Conservation (phyloP, 2,329 filamentous ascomycete species). For the Keithomyces neogunnii region DNA sequence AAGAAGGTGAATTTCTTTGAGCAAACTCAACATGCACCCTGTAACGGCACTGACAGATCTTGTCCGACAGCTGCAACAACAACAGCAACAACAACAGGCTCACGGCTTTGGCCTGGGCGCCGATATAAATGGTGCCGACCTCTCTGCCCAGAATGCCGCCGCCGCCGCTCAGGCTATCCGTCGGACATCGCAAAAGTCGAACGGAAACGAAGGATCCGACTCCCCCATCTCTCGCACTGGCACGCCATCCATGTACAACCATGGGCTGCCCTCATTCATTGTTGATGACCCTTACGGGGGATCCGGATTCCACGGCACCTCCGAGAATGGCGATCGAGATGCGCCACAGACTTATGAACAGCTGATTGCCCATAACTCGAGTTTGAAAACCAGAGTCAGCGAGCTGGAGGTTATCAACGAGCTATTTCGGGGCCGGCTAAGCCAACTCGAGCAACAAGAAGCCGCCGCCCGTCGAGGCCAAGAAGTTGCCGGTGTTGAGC, state of each 20-base stretch:
- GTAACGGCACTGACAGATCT: no score
- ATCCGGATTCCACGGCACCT: conserved; percentile 21
- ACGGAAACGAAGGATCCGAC: conserved; percentile 66
- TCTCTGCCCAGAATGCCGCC: conserved; percentile 40
- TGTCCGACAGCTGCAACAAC: not conserved
- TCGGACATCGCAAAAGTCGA: conserved; percentile 63
- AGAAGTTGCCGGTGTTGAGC: conserved; percentile 46
- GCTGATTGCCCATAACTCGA: conserved; percentile 70
- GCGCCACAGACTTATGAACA: conserved; percentile 72
- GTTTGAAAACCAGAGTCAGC: conserved; percentile 87
- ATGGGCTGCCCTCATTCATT: conserved; percentile 73
- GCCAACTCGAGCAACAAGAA: conserved; percentile 71
- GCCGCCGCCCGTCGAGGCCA: conserved; percentile 54
- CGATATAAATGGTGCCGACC: conserved; percentile 52
- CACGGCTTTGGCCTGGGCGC: conserved; percentile 30
- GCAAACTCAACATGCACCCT: not conserved
- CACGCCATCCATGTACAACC: conserved; percentile 67
- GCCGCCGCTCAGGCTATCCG: conserved; percentile 45
- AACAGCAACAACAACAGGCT: conserved; percentile 28
- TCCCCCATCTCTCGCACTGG: conserved; percentile 73
- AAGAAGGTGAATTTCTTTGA: conserved; percentile 58
- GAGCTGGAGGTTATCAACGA: conserved; percentile 94
- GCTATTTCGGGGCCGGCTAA: conserved; percentile 67
- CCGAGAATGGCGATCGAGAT: conserved; percentile 53
- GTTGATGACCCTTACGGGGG: conserved; percentile 61